Evolutionary conservation across 2,329 filamentous ascomycete genomes (phyloP), one percentile per base, ranked within the genome.

Genomic region (Thelonectria rubi): DNA sequence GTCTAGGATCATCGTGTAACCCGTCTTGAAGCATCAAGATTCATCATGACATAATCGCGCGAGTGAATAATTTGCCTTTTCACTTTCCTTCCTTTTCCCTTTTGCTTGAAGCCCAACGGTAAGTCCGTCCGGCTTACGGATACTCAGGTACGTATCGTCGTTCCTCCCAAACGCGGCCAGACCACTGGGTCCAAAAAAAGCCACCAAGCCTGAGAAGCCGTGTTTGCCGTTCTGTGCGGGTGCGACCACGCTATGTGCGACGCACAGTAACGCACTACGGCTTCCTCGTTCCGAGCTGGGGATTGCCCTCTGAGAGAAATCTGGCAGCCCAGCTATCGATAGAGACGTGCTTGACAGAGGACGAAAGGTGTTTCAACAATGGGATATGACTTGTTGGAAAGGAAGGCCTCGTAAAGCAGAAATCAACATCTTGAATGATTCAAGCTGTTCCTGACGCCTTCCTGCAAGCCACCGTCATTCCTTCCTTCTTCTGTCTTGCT

Each of bases 211-310:
- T 26, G 40, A 62, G 63, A 64, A 65, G 68, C 68, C 68, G 68
- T 70, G 57, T 69, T 70, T 69, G 66, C 68, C 68, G 68, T 68
- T 51, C 57, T 53, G 55, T 60, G 43, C 52, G 43, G 57, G 43
- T 48, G 34, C 42, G 48, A 57, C 52, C 53, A 57, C 58, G 58
- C 53, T 61, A 61, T 48, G 53, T 61, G 58, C 53, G 49, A 61
- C 58, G 58, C 58, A 61, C 63, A 56, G 58, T 48, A 45, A 61
- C 58, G 58, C 58, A 61, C 63, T 68, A 68, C 68, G 68, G 68
- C 68, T 71, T 61, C 55, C 57, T 63, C 57, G 63, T 71, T 70
- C 68, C 68, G 68, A 70, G 61, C 51, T 63, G 57, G 49, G 50
- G 21, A 24, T 37, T 37, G 17, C n/a, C 67, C 65, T 66, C 64